A percentile compares a stretch with the other conserved stretches of the same genome.
These are phyloP conservation scores for Eucalyptus cloeziana DNA, from an alignment of 345 rosid species.

Conservation along the genomic window DNA sequence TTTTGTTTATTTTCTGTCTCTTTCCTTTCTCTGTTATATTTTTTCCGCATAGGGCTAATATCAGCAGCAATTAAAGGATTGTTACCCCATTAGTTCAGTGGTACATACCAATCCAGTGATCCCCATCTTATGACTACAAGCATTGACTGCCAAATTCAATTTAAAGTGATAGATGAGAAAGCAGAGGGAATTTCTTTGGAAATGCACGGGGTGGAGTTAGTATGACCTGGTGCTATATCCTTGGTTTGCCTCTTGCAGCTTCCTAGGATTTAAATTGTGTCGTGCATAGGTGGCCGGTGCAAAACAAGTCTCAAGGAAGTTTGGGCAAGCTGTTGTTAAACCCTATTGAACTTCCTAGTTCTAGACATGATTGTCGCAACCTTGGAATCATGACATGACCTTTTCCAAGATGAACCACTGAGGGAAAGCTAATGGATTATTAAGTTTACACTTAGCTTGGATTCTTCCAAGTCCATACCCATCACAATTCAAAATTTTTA, in stretches of 20 bases:
- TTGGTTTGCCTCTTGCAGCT: not conserved
- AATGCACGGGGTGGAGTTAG: not conserved
- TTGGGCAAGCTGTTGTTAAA: not conserved
- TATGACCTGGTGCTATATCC: not conserved
- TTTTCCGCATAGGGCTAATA: too few species aligned
- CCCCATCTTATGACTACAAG: not conserved
- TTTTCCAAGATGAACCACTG: too few species aligned
- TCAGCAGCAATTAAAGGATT: not conserved
- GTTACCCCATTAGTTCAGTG: too few species aligned
- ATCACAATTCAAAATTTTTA: too few species aligned
- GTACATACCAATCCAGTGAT: too few species aligned
- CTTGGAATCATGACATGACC: too few species aligned
- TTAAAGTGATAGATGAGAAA: not conserved
- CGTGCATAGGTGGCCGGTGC: not conserved
- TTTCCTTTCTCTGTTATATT: too few species aligned
- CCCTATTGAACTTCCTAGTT: not conserved
- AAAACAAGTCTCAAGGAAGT: not conserved
- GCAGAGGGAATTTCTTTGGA: not conserved
- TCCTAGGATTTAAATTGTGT: not conserved
- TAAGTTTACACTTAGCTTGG: too few species aligned
- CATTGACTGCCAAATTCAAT: not conserved
- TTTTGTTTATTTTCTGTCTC: too few species aligned
- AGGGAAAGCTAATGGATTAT: too few species aligned
- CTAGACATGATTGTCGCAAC: not conserved
- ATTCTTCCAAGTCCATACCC: too few species aligned